A percentile compares a stretch with the other conserved stretches of the same genome.
Evolutionary conservation across 768 basidiomycete genomes (phyloP).

Genomic region (Pleurotus djamor): DNA sequence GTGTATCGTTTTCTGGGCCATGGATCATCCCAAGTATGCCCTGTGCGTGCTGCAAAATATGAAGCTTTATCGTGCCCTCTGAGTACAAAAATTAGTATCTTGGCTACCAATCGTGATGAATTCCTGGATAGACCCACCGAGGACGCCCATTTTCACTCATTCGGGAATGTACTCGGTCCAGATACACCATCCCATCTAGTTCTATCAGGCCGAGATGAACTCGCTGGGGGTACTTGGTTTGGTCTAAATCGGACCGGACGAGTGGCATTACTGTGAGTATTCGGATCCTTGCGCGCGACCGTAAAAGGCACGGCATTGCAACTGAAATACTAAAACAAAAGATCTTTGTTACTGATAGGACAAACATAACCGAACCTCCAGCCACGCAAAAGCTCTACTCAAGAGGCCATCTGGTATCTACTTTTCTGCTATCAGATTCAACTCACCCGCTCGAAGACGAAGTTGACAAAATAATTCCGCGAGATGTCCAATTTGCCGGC

Average conservation of each 20-base stretch:
- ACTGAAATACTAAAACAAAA: background rate
- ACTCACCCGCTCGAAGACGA: conserved; percentile 46
- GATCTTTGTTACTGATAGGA: conserved; percentile 41
- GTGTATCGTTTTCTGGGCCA: conserved; percentile 80
- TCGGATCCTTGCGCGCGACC: conserved; percentile 5
- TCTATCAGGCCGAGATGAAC: conserved; percentile 72
- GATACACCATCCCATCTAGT: conserved; percentile 29
- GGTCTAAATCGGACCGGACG: conserved; percentile 66
- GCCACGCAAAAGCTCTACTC: conserved; percentile 46
- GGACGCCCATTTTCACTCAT: conserved; percentile 67
- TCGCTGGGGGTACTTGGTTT: conserved; percentile 83
- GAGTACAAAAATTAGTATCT: conserved; percentile 41
- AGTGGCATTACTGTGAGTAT: conserved; percentile 68
- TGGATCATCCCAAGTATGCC: conserved; percentile 75
- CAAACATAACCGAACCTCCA: conserved; percentile 82
- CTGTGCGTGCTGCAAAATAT: conserved; percentile 50
- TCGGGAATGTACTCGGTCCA: conserved; percentile 33
- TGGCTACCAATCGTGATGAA: conserved; percentile 81
- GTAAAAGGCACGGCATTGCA: conserved; percentile 14
- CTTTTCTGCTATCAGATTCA: conserved; percentile 60
- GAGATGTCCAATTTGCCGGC: conserved; percentile 62
- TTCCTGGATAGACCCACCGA: conserved; percentile 63
- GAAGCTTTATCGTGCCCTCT: conserved; percentile 7
- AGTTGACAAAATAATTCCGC: conserved; percentile 41
- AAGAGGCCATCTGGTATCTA: conserved; percentile 66